A percentile compares a stretch with the other conserved stretches of the same genome.
Conservation (phyloP, 78 protist genomes). For the Planoprotostelium fungivorum region DNA sequence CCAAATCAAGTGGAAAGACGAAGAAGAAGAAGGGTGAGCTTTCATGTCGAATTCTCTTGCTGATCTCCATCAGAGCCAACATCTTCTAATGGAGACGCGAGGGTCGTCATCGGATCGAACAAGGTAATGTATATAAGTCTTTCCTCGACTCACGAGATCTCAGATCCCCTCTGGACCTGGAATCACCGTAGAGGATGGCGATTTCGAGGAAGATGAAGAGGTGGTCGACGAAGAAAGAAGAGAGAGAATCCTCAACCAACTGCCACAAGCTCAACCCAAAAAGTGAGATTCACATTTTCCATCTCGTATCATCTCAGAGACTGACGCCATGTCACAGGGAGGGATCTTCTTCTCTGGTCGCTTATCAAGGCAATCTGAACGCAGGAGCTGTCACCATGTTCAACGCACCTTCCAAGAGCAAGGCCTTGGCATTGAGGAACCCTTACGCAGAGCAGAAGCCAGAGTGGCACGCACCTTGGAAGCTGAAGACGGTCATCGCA, state of each 20-base stretch:
- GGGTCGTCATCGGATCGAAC: slow-evolving; percentile 17
- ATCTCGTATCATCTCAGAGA: slow-evolving; percentile 13
- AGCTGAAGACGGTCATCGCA: slow-evolving; percentile 53
- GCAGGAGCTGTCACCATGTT: slow-evolving; percentile 8
- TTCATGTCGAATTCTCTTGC: too few species aligned
- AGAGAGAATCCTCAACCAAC: not conserved
- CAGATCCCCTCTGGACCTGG: not conserved
- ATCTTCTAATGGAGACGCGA: slow-evolving; percentile 8
- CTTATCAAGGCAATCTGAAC: slow-evolving; percentile 2
- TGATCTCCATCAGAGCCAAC: too few species aligned
- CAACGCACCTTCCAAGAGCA: slow-evolving; percentile 3
- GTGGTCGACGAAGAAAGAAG: not conserved
- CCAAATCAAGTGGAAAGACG: not conserved
- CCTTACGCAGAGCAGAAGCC: slow-evolving; percentile 38
- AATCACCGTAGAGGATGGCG: not conserved
- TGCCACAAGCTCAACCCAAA: not conserved
- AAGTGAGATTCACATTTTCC: not conserved
- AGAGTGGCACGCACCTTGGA: slow-evolving; percentile 78
- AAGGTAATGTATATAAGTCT: slow-evolving; percentile 13
- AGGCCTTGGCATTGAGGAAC: not conserved
- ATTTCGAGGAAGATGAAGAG: not conserved
- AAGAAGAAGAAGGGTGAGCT: slow-evolving; percentile 4
- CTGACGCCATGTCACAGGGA: slow-evolving; percentile 22
- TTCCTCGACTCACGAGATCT: slow-evolving; percentile 15
- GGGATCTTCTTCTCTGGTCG: slow-evolving; percentile 12